phyloP scores from a whole-genome alignment of 2,329 filamentous ascomycete species.

The Aurifilum marmelostoma region DNA sequence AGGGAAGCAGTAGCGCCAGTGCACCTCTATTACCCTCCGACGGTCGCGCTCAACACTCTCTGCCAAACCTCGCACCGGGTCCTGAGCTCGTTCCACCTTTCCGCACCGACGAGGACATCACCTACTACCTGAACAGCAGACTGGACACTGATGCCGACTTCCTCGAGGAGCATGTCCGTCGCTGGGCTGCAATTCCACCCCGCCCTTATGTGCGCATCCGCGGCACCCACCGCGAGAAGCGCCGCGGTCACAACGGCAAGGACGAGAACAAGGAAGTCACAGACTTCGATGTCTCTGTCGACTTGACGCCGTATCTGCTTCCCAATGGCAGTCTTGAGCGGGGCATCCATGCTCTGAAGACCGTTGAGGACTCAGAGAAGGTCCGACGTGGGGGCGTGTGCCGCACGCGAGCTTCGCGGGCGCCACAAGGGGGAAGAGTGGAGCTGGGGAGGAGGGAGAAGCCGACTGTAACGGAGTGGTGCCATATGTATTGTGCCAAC shows the following conservation, averaged over 20 bases:
- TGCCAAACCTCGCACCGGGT: slow-evolving; percentile 17
- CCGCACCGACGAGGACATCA: slow-evolving; percentile 16
- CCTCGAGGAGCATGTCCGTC: slow-evolving; percentile 49
- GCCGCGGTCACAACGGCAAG: slow-evolving; percentile 48
- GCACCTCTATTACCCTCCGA: slow-evolving; percentile 34
- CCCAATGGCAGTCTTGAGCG: slow-evolving; percentile 44
- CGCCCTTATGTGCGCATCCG: slow-evolving; percentile 55
- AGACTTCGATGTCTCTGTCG: slow-evolving; percentile 63
- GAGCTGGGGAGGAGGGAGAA: slow-evolving; percentile 45
- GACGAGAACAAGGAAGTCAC: slow-evolving; percentile 50
- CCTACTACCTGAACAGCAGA: slow-evolving; percentile 46
- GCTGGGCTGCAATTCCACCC: slow-evolving; percentile 53
- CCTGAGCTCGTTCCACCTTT: slow-evolving; percentile 29
- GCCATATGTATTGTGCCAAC: slow-evolving; percentile 66
- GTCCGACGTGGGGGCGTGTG: slow-evolving; percentile 67
- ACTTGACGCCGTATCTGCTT: slow-evolving; percentile 62
- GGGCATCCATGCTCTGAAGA: slow-evolving; percentile 51
- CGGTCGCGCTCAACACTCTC: slow-evolving; percentile 28
- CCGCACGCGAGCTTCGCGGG: slow-evolving; percentile 53
- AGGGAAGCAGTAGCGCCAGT: slow-evolving; percentile 27
- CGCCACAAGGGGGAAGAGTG: slow-evolving; percentile 44
- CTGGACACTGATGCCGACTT: slow-evolving; percentile 49
- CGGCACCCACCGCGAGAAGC: slow-evolving; percentile 55
- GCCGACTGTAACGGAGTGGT: slow-evolving; percentile 63
- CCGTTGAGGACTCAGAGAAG: slow-evolving; percentile 62